These are phyloP conservation scores for Grifola frondosa DNA, from an alignment of 1,284 basidiomycete genomes.

Conservation along the genomic window DNA sequence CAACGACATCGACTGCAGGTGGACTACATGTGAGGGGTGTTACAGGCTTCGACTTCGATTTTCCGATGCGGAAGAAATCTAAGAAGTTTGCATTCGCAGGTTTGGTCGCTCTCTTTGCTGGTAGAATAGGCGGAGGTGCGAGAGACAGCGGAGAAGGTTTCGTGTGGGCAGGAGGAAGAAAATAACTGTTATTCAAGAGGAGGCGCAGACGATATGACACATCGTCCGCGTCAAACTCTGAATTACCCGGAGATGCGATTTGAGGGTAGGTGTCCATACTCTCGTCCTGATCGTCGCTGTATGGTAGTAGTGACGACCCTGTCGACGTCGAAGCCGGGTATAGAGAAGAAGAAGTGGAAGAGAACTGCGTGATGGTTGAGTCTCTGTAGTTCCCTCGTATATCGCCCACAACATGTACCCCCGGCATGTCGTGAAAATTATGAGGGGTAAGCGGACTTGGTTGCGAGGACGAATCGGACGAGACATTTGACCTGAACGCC, in stretches of 20 bases:
- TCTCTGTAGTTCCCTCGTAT: slow-evolving; percentile 39
- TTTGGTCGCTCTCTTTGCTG: slow-evolving; percentile 42
- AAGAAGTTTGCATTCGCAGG: slow-evolving; percentile 58
- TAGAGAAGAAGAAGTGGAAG: slow-evolving; percentile 66
- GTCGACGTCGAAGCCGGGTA: slow-evolving; percentile 69
- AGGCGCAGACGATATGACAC: slow-evolving; percentile 78
- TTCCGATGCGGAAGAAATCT: slow-evolving; percentile 66
- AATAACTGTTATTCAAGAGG: slow-evolving; percentile 81
- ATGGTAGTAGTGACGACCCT: slow-evolving; percentile 56
- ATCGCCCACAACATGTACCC: slow-evolving; percentile 24
- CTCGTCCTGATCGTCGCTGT: slow-evolving; percentile 47
- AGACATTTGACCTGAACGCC: slow-evolving; percentile 30
- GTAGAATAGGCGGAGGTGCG: slow-evolving; percentile 36
- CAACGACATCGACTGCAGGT: slow-evolving; percentile 23
- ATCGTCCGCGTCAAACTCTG: slow-evolving; percentile 72
- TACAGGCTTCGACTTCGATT: slow-evolving; percentile 60
- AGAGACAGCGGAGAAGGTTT: slow-evolving; percentile 71
- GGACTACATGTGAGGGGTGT: slow-evolving; percentile 43
- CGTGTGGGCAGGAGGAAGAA: slow-evolving; percentile 77
- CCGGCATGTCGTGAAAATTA: slow-evolving; percentile 23
- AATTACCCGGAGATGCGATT: slow-evolving; percentile 34
- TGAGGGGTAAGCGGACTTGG: slow-evolving; percentile 37
- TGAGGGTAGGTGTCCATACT: slow-evolving; percentile 47
- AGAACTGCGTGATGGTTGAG: slow-evolving; percentile 51
- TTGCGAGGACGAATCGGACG: slow-evolving; percentile 36